Base-by-base conservation (phyloP, 1,284 basidiomycete species). In the Pseudozyma thailandica region DNA sequence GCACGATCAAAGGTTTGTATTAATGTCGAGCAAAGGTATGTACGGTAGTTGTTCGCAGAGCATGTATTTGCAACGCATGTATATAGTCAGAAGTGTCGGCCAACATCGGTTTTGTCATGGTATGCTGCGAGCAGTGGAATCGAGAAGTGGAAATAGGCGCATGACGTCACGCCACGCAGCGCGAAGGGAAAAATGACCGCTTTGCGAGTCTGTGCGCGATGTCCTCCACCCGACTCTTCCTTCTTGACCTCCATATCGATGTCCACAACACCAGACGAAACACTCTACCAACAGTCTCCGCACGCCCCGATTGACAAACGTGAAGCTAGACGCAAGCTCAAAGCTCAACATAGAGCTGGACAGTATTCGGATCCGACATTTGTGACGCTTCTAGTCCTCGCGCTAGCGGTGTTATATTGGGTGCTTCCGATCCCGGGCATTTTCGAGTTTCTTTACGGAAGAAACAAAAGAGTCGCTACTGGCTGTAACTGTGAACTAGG, bases 301-400 rank as follows among this genome's bases (percentile, higher is more conserved):
- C 70, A 72, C 64, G 51, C 28, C 2, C 64, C 55, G 13, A 72
- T 72, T 31, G 70, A 72, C 44, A 68, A 68, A 44, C 50, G 64
- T 18, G 51, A 63, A 21, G 70, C 70, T 10, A 50, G 70, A 25
- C 49, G 60, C 2, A 51, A 49, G 30, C 56, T 72, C 37, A 62
- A 63, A 46, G 51, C 50, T 18, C 51, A 68, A 28, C 70, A 72
- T 33, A 27, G 64, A 12, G 63, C 59, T 0, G 70, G 70, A 26
- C 59, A 68, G 2, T 72, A 71, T 35, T 44, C 55, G 8, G 74
- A 75, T 46, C 74, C 74, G 6, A 75, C 48, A 9, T 52, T 54
- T 46, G 42, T 71, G 26, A 66, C 59, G 20, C 20, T 59, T 18
- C 27, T 60, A n/a, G 56, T 76, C 3, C 60, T 74, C 4, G 35